Evolutionary conservation across 768 basidiomycete species (phyloP), one percentile per base, ranked within the genome.

Genomic region (Pulveroboletus sp.): DNA sequence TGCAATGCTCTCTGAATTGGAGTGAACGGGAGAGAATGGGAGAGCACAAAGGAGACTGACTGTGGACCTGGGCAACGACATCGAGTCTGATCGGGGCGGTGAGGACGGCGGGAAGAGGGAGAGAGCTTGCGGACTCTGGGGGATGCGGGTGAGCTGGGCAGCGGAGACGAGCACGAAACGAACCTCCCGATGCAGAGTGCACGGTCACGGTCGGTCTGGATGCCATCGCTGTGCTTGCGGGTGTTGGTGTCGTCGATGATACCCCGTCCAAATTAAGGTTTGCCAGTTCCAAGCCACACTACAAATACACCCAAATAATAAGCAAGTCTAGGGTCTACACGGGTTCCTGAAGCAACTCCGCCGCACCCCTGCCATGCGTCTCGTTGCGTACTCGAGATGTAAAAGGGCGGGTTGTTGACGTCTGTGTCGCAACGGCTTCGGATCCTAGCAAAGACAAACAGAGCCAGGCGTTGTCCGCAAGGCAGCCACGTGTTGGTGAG

Each of bases 1-100:
- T 50, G 91, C 90, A 67, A 97, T 85, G 76, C 89, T 92, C 84
- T 95, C 93, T 96, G 71, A 12, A 31, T 7, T 23, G 31, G 2
- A 51, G 12, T 51, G 46, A 35, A 49, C 17, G 43, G n/a, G 17
- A 26, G 2, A 9, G 27, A 10, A 14, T 11, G 13, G 0, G 6
- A 24, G 19, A 30, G 45, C 20, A 26, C n/a, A 42, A 31, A 40
- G 30, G 10, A n/a, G 67, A 83, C 91, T 76, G 71, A 97, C 96
- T 99, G 89, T 98, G 94, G 52, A 99, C 92, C 73, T 93, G 93
- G 54, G 90, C 82, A 62, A 99, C 95, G 59, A 99, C 93, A 81
- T 99, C 96, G 68, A 95, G 84, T 73, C 96, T 82, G 74, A 99
- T 98, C 65, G 96, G 95, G 32, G 95, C 96, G 63, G 93, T 94